Evolutionary conservation across 225 moss, liverwort and hornwort species (phyloP), one percentile per base, ranked within the genome.

Genomic region (Physcomitrium patens): DNA sequence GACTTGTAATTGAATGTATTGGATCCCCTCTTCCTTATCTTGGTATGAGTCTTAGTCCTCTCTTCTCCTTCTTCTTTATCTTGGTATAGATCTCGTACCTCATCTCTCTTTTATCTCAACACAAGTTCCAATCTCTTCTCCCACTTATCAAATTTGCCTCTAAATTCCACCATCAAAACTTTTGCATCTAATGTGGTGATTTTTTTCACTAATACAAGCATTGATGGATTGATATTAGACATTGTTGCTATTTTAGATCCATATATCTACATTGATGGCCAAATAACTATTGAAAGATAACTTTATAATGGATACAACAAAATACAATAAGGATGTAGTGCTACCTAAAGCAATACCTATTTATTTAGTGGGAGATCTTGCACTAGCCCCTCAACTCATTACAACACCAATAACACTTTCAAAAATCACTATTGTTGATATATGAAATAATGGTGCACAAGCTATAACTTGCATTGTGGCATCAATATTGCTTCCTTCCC

Each of bases 241-340:
- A 86, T 92, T 68, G 87, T 87, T 28, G 59, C 75, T 69, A 65
- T 96, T 19, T 59, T 83, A 37, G 83, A 90, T 54, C 79, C 96
- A 1, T 90, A 96, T 80, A 87, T 96, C 68, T 93, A 93, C 84
- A 20, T 75, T 3, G 93, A 96, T 46, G 90, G 89, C 22, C 83
- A 87, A 17, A 43, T 96, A n/a, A 74, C 89, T 60, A 93, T 96
- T 27, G 93, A 96, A 19, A 92, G 93, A 2, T 28, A 77, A 78
- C 72, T 66, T 86, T 1, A 51, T 94, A 15, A 62, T 96, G 80
- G 41, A 92, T 66, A 79, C 91, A 9, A 78, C 89, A 17, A 66
- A 55, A 23, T 93, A 80, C 68, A 94, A 89, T 58, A 82, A 71
- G 64, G 81, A 43, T 28, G 60, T 76, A 27, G 1, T 79, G 53